Percentiles rank a stretch among this genome's conserved stretches.
Conservation (phyloP, 305 asterid species). For the Fraxinus platypoda region DNA sequence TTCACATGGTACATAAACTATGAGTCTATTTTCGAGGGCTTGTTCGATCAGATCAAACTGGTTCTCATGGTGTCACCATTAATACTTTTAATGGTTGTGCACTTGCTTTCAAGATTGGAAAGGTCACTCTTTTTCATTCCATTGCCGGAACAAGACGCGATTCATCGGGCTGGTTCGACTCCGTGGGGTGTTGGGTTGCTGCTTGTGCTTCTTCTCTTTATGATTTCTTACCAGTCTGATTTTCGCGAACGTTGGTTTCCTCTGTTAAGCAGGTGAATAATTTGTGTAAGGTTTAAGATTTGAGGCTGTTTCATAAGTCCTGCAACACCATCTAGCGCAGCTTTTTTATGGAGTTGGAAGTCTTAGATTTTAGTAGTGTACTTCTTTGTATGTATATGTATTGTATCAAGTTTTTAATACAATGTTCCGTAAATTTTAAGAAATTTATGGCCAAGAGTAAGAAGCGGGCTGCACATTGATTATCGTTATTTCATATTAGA, state of each 20-base stretch:
- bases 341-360: background rate
- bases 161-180: constrained; percentile 67
- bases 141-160: constrained; percentile 48
- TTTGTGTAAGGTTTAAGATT: background rate
- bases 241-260: constrained; percentile 70
- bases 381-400: background rate
- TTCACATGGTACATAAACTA: constrained; percentile 77
- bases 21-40: constrained; percentile 57
- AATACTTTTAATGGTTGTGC: constrained; percentile 55
- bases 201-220: constrained; percentile 69
- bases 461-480: no score
- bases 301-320: background rate
- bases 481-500: background rate
- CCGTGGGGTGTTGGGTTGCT: constrained; percentile 82
- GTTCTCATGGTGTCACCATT: constrained; percentile 67
- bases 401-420: background rate
- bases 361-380: background rate
- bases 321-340: background rate
- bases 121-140: constrained; percentile 37
- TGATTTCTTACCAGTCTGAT: constrained; percentile 81
- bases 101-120: constrained; percentile 46
- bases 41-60: constrained; percentile 62
- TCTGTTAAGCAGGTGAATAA: constrained; percentile 25
- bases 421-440: background rate
- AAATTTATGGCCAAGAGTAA: background rate